Conservation (phyloP, 768 basidiomycete species). For the Cyclocybe aegerita region DNA sequence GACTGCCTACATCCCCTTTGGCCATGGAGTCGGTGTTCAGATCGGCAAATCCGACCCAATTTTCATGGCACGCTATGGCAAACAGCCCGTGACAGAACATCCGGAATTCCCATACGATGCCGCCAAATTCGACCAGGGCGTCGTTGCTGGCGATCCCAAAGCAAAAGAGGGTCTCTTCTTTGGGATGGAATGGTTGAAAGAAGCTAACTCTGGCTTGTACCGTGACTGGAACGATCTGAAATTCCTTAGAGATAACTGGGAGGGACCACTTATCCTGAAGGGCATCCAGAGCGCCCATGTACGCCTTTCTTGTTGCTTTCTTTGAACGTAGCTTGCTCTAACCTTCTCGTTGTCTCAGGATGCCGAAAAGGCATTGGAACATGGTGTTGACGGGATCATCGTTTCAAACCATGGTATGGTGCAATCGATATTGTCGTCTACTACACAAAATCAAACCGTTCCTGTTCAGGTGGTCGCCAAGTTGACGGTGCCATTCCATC, state of each 20-base stretch:
- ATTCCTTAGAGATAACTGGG: constrained; percentile 72
- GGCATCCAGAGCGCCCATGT: constrained; percentile 70
- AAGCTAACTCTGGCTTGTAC: constrained; percentile 62
- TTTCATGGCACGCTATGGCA: constrained; percentile 63
- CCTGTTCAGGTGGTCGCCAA: constrained; percentile 60
- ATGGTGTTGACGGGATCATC: constrained; percentile 69
- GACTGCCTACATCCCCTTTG: constrained; percentile 63
- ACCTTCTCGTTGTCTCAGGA: constrained; percentile 35
- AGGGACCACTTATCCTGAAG: constrained; percentile 75
- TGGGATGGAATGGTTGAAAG: constrained; percentile 62
- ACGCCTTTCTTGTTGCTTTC: constrained; percentile 15
- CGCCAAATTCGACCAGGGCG: constrained; percentile 38
- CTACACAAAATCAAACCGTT: neutral
- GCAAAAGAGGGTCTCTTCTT: constrained; percentile 39
- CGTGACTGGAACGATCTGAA: constrained; percentile 71
- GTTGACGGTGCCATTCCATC: constrained; percentile 79
- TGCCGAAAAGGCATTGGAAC: constrained; percentile 65
- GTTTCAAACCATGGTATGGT: constrained; percentile 77
- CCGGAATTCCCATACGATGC: constrained; percentile 63
- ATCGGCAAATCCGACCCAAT: constrained; percentile 74
- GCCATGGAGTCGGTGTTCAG: constrained; percentile 63
- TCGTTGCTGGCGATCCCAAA: constrained; percentile 47
- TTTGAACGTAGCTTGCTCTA: neutral
- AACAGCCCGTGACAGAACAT: constrained; percentile 40
- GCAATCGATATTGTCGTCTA: neutral